Evolutionary conservation across 2,329 filamentous ascomycete species (phyloP), one percentile per base, ranked within the genome.

Genomic region (Cercospora zeina): DNA sequence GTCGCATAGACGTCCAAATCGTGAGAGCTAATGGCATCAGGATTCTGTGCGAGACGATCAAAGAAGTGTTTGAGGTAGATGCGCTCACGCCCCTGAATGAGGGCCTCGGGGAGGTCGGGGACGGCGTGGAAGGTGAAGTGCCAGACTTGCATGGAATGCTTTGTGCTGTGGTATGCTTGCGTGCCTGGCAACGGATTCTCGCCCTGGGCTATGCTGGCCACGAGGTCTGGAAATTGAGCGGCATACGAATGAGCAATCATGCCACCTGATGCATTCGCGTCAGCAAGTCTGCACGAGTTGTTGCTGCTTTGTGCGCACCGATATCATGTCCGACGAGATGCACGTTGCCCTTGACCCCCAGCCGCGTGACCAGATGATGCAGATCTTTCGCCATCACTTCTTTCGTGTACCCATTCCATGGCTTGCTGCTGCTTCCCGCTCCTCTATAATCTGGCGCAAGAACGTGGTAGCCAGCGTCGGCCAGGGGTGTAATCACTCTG

Each of bases 251-350:
- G 77, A 0, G 77, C 77, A 27, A 81, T 75, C 78, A 81, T 81
- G 45, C 78, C 79, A 14, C 79, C 78, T 76, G 67, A 7, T 0
- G 80, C 62, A 56, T 78, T 34, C 75, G 2, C 69, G 2, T 50
- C 63, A 5, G 74, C 42, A 47, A 8, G 42, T 30, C 42, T 47
- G 21, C 21, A 6, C 42, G 21, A 11, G 4, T 45, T 27, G 19
- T 19, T 45, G 39, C 8, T 21, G 10, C 39, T 45, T 19, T 24
- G 14, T 39, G 19, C 42, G 11, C 74, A 55, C 73, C 65, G 19
- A 81, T 81, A 59, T 81, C 79, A 57, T 82, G 78, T 9, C 79
- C 79, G 0, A 81, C 74, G 3, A 81, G 67, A 61, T 81, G 77
- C 3, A 79, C 70, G 34, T 55, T 64, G 30, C 56, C 56, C 45